Percentiles rank a stretch among this genome's conserved stretches.
phyloP scores from a whole-genome alignment of 352 stramenopile genomes.

The Phytopythium sindhum region DNA sequence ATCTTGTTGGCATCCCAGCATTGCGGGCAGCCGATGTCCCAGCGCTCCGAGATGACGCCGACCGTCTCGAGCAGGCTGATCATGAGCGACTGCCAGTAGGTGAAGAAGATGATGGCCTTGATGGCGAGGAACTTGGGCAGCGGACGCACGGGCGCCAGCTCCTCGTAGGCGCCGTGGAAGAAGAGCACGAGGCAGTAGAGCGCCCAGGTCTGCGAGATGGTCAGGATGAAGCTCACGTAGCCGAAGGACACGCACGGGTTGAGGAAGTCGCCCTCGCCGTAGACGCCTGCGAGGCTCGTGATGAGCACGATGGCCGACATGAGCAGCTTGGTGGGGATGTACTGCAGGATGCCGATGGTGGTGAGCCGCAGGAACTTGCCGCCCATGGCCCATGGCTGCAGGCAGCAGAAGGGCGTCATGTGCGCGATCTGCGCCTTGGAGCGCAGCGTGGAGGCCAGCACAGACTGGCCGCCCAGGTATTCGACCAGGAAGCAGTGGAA shows the following conservation, averaged over 20 bases:
- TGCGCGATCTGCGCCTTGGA: constrained; percentile 85
- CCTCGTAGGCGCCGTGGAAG: constrained; percentile 89
- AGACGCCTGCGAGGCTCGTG: constrained; percentile 80
- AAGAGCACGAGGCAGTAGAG: constrained; percentile 94
- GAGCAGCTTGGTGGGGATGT: constrained; percentile 89
- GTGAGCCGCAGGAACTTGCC: constrained; percentile 91
- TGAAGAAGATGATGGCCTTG: constrained; percentile 95
- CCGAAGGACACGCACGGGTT: constrained; percentile 80
- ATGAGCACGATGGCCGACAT: constrained; percentile 88
- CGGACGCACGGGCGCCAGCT: constrained; percentile 86
- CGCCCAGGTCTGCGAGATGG: constrained; percentile 88
- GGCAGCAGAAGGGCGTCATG: constrained; percentile 83
- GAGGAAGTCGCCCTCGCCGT: constrained; percentile 86
- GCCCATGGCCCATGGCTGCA: constrained; percentile 89
- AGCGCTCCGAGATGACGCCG: constrained; percentile 83
- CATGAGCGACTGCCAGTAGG: constrained; percentile 92
- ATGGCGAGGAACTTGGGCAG: constrained; percentile 94
- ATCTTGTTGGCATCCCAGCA: constrained; percentile 87
- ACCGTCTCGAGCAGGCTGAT: constrained; percentile 88
- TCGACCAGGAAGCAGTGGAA: constrained; percentile 93
- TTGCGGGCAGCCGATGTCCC: constrained; percentile 77
- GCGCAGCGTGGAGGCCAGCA: constrained; percentile 79
- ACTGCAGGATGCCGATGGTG: constrained; percentile 92
- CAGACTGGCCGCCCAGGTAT: constrained; percentile 81
- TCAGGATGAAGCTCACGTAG: constrained; percentile 91